Evolutionary conservation across 169 alveolate genomes (phyloP).

Genomic region (Cryptosporidium xiaoi): DNA sequence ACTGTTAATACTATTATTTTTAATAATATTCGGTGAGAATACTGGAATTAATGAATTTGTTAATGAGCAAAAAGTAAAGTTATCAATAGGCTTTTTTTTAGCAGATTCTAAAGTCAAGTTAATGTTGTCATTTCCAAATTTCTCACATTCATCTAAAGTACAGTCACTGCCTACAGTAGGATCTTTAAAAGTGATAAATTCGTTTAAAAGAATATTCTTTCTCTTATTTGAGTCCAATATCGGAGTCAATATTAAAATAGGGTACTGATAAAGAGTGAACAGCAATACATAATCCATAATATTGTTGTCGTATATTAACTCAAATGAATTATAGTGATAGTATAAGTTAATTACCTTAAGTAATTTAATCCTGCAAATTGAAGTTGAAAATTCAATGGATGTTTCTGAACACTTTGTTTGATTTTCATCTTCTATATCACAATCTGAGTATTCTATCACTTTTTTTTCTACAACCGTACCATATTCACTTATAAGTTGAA

Average conservation of each 20-base stretch:
- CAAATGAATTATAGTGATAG: constrained; percentile 16
- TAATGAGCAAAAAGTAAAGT: too few relatives aligned
- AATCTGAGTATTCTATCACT: background rate
- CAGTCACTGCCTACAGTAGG: background rate
- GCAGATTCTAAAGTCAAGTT: too few relatives aligned
- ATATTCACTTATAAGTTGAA: constrained; percentile 48
- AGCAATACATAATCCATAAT: constrained; percentile 14
- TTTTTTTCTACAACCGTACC: constrained; percentile 44
- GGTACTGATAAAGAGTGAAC: constrained; percentile 11
- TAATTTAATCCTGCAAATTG: constrained; percentile 1
- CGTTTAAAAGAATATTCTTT: constrained; percentile 28
- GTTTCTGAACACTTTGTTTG: background rate
- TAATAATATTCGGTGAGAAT: too few relatives aligned
- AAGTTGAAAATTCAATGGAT: constrained; percentile 35
- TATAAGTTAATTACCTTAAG: constrained; percentile 4
- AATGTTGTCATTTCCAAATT: background rate
- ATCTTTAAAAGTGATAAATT: constrained; percentile 5
- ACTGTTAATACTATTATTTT: constrained; percentile 10
- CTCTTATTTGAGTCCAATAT: background rate
- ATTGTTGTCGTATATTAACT: constrained; percentile 2
- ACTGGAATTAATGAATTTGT: too few relatives aligned
- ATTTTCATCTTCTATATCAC: background rate
- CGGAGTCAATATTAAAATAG: constrained; percentile 1
- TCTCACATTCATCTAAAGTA: background rate
- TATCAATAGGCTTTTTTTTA: too few relatives aligned